Evolutionary conservation across 1,284 basidiomycete genomes (phyloP).

Genomic region (Apiotrichum porosum): DNA sequence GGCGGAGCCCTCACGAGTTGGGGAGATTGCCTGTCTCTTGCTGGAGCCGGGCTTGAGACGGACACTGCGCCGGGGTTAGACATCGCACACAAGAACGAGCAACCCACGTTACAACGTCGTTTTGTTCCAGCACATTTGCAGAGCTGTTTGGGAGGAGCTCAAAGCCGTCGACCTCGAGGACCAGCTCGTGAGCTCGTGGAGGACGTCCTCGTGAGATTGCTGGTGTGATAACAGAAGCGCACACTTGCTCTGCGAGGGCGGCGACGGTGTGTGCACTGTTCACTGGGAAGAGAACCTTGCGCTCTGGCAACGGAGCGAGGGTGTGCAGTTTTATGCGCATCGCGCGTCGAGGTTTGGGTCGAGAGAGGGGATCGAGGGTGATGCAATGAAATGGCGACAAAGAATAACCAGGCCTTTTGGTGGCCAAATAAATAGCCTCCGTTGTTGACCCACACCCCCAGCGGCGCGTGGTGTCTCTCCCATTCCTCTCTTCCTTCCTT

Average conservation of each 20-base stretch:
- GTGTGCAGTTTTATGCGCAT: slow-evolving; percentile 38
- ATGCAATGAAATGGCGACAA: background rate
- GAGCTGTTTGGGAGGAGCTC: slow-evolving; percentile 39
- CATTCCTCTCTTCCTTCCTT: no score
- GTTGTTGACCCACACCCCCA: no score
- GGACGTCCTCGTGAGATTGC: background rate
- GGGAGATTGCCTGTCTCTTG: no score
- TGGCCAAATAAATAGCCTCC: no score
- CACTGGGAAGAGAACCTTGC: slow-evolving; percentile 26
- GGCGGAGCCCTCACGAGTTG: no score
- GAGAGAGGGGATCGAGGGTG: background rate
- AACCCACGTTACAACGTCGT: slow-evolving; percentile 45
- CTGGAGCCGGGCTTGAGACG: slow-evolving; percentile 21
- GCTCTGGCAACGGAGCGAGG: slow-evolving; percentile 24
- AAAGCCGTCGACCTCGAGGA: slow-evolving; percentile 47
- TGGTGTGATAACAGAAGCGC: background rate
- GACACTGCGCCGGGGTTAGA: slow-evolving; percentile 9
- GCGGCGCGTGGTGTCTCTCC: no score
- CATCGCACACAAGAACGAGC: no score
- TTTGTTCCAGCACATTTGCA: slow-evolving; percentile 29
- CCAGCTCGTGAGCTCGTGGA: slow-evolving; percentile 5
- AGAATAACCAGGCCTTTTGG: no score
- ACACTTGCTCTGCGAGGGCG: slow-evolving; percentile 2
- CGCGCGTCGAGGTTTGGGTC: background rate
- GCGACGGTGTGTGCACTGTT: background rate